Evolutionary conservation across 2,329 filamentous ascomycete genomes (phyloP), one percentile per base, ranked within the genome.

Genomic region (Diaporthe aspalathi): DNA sequence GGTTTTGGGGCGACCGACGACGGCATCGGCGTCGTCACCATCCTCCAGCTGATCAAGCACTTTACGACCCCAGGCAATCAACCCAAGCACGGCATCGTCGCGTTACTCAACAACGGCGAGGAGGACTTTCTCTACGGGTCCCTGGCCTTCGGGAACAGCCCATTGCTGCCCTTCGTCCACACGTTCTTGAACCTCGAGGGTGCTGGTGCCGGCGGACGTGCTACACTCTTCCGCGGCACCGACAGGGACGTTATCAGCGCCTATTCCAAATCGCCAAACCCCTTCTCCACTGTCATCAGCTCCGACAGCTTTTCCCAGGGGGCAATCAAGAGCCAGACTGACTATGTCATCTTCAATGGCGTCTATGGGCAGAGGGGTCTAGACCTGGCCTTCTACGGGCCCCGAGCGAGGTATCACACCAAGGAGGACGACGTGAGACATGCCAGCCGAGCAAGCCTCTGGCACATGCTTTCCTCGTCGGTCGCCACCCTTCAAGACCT

Each of bases 101-200:
- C 94, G 12, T 86, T 98, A 35, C 88, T 98, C 78, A 99, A 99
- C 85, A 98, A 98, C 78, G 95, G 93, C 45, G 96, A 99, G 79
- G 96, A 99, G 79, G 95, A 98, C 77, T 96, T 91, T 45, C 84
- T 98, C 14, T 93, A 97, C 74, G 96, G 96, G 1, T 94, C 95
- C 8, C 89, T 90, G 72, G 94, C 93, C 7, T 98, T 97, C 78
- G 91, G 93, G 35, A 90, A 94, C 75, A 94, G 95, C 79, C 93
- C 94, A 0, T 86, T 97, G 74, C 90, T 94, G 14, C 90, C 89
- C 67, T 93, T 97, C 70, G 89, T 94, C 12, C 93, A 95, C 78
- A 94, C 94, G 0, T 98, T 99, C 78, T 84, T 98, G 75, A 99
- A 99, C 76, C 89, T 99, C 20, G 96, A 99, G 81, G 96, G 96